Conservation (phyloP, 768 basidiomycete genomes). For the Austroboletus eburneus region DNA sequence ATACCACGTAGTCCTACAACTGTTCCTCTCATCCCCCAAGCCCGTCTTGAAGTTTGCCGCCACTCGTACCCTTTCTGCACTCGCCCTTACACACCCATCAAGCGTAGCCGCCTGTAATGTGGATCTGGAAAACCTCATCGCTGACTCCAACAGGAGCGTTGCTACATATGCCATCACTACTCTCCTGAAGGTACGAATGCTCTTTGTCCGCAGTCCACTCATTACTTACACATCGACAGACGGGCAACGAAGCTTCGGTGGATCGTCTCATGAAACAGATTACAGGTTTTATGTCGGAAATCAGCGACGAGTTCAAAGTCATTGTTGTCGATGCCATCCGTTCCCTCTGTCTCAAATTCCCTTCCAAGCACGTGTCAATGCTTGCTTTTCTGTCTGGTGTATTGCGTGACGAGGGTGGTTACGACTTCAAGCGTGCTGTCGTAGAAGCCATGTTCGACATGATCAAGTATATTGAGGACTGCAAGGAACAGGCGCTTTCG, state of each 20-base stretch:
- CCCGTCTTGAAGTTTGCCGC: conserved; percentile 95
- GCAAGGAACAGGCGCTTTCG: conserved; percentile 95
- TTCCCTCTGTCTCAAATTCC: conserved; percentile 98
- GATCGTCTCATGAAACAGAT: conserved; percentile 99
- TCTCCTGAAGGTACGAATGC: conserved; percentile 71
- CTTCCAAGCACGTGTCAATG: conserved; percentile 94
- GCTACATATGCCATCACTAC: conserved; percentile 99
- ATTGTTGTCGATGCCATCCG: conserved; percentile 99
- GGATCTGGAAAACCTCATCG: conserved; percentile 94
- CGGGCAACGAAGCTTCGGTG: conserved; percentile 97
- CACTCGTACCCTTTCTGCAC: conserved; percentile 86
- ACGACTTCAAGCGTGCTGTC: conserved; percentile 98
- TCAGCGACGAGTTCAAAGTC: conserved; percentile 99
- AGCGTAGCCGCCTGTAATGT: conserved; percentile 92
- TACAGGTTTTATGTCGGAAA: conserved; percentile 97
- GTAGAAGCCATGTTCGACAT: conserved; percentile 99
- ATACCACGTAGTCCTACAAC: conserved; percentile 66
- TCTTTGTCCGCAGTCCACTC: not conserved
- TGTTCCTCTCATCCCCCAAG: conserved; percentile 95
- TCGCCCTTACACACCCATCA: conserved; percentile 81
- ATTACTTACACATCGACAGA: conserved; percentile 46
- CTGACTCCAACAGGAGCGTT: conserved; percentile 91
- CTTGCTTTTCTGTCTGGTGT: conserved; percentile 95
- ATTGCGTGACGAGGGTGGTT: conserved; percentile 96
- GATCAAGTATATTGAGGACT: conserved; percentile 96